Base-by-base conservation (phyloP, 2,329 filamentous ascomycete species). In the Trichoderma asperellum region DNA sequence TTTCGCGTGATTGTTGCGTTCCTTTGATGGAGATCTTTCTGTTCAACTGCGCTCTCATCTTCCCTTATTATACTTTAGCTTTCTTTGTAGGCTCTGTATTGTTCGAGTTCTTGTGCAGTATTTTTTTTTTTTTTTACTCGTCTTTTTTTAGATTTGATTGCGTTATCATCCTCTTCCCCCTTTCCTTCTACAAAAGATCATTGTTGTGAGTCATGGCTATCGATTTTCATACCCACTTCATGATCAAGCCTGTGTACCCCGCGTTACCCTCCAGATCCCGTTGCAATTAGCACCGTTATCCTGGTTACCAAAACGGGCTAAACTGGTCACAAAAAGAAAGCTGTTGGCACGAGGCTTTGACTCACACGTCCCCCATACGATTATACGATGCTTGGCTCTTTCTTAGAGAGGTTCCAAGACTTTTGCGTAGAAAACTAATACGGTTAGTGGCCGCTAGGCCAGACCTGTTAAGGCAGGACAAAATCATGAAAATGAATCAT, bases 401-500 rank as follows among this genome's bases (percentile, higher is more conserved):
- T 57, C 16, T n/a, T 57, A 11, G 14, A 40, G 37, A 56, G 32
- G 7, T 4, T 11, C 24, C 14, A 29, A 32, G 35, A 57, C 10
- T 47, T 14, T 29, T 21, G 29, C 47, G n/a, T 7, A n/a, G 12
- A 14, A 35, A 18, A 6, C 1, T 8, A 8, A 21, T 35, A 4
- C 1, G 18, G 12, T n/a, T 32, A 21, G 49, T 56, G 10, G 29
- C 55, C 5, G 43, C 16, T 27, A 29, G 14, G 40, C 64, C 64
- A 67, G 40, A 37, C 67, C 59, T 18, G n/a, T 69, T 59, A 11
- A 40, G 59, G 67, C 52, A 69, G 67, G 67, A 64, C 53, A 24
- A 21, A n/a, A 52, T 11, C n/a, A 18, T 24, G 34, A 63, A 18
- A 64, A 37, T 59, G 55, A 66, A 14, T 59, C 63, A 59, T 37